Conservation (phyloP, 2,329 filamentous ascomycete species). For the Rhinocladiella similis region DNA sequence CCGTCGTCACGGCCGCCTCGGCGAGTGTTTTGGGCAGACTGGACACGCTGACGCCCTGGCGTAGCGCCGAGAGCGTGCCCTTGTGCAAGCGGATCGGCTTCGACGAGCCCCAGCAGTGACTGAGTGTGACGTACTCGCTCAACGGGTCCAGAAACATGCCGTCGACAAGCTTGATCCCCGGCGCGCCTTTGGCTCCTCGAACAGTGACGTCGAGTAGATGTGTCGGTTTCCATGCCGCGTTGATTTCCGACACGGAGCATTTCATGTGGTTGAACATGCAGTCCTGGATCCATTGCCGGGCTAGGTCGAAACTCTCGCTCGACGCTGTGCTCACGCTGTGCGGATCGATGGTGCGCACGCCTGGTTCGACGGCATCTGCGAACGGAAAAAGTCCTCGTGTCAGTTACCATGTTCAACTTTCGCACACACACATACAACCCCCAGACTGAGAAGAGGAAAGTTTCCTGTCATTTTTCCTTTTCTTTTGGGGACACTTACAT, state of each 20-base stretch:
- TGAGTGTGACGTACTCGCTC: conserved; percentile 29
- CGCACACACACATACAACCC: no score
- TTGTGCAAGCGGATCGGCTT: conserved; percentile 28
- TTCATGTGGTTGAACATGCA: conserved; percentile 32
- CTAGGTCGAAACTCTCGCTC: conserved; percentile 27
- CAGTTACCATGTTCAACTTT: no score
- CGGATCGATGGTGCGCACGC: conserved; percentile 26
- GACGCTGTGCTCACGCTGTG: conserved; percentile 25
- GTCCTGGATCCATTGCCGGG: conserved; percentile 29
- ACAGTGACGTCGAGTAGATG: conserved; percentile 29
- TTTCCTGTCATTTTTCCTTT: no score
- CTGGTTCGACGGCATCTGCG: conserved; percentile 29
- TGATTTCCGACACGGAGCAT: conserved; percentile 25
- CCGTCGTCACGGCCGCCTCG: conserved; percentile 26
- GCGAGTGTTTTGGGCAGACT: conserved; percentile 30
- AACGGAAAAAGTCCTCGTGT: no score
- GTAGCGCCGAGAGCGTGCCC: conserved; percentile 26
- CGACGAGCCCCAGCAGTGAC: conserved; percentile 29
- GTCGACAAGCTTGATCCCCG: conserved; percentile 28
- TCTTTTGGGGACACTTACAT: conserved; percentile 18
- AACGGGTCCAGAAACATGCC: conserved; percentile 28
- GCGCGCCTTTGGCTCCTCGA: conserved; percentile 23
- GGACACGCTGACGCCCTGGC: conserved; percentile 26
- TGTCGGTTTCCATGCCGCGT: conserved; percentile 27
- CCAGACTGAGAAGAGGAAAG: no score